A percentile compares a stretch with the other conserved stretches of the same genome.
Evolutionary conservation across 139 green algal genomes (phyloP).

Genomic region (Chlorella sorokiniana): DNA sequence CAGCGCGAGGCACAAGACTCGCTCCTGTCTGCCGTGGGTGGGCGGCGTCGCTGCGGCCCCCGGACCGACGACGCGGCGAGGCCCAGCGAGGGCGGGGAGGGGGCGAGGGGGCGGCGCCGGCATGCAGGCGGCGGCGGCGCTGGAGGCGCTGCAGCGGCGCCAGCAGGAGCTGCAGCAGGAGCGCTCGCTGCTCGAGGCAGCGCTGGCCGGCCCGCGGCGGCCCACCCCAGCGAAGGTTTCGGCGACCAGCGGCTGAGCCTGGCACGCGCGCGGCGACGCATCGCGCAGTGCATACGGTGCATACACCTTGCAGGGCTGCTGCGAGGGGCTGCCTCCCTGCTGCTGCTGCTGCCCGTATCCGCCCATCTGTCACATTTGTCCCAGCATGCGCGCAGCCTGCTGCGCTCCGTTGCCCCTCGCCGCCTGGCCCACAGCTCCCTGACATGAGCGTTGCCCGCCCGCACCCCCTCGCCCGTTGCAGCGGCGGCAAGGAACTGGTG

Average conservation of each 20-base stretch:
- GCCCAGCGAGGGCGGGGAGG: neutral
- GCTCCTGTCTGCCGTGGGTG: conserved; percentile 6
- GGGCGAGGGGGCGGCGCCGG: neutral
- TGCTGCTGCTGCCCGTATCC: neutral
- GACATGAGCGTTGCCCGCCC: no score
- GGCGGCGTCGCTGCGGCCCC: no score
- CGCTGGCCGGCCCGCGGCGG: conserved; percentile 39
- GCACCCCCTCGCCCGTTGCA: neutral
- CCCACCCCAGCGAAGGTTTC: conserved; percentile 43
- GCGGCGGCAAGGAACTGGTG: conserved; percentile 23
- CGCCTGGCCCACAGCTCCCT: neutral
- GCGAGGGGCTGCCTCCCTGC: neutral
- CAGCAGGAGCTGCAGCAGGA: conserved; percentile 13
- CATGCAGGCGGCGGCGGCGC: neutral
- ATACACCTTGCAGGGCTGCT: neutral
- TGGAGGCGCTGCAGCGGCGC: conserved; percentile 11
- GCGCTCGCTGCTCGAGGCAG: conserved; percentile 34
- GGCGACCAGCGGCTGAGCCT: conserved; percentile 45
- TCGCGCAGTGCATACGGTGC: conserved; percentile 25
- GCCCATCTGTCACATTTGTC: no score
- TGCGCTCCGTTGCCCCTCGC: neutral
- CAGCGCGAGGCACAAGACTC: conserved; percentile 14
- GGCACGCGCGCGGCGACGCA: conserved; percentile 13
- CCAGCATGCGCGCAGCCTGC: neutral
- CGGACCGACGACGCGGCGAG: neutral